Evolutionary conservation across 2,329 filamentous ascomycete genomes (phyloP), one percentile per base, ranked within the genome.

Genomic region (Xenoacremonium recifei): DNA sequence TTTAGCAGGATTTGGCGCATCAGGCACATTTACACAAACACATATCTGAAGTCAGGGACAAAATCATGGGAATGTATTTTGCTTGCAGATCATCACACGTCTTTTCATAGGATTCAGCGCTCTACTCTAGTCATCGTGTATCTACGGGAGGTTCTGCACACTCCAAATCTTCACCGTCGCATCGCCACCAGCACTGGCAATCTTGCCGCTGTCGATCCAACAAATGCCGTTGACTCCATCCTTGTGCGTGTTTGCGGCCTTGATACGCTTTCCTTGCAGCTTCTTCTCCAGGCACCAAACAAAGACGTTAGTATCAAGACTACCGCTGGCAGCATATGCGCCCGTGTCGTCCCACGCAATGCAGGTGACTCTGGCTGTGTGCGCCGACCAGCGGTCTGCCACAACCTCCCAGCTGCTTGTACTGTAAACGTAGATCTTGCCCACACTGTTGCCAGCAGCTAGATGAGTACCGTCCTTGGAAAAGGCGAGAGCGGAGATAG

Each of bases 161-260:
- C 62, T 57, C 93, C 93, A 99, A 37, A 92, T 76, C 75, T 97
- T 99, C 35, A 99, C 79, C 1, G 88, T 85, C 23, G 89, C 92
- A 75, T 99, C 93, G 10, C 84, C 87, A 34, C 93, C 93, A 4
- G 82, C 81, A 54, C 85, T 95, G 9, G 87, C 82, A 37, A 97
- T 75, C 68, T 79, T 88, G 44, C 74, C 73, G 7, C 77, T 80
- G 20, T 76, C 77, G 12, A 88, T 75, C 90, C 92, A 99, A 11
- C 78, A 78, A 13, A 97, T 85, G 13, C 88, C 92, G 53, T 86
- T 89, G 15, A 97, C 90, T 9, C 93, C 93, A 60, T 97, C 93
- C 70, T 96, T 96, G 70, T 99, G 93, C 37, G 92, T 90, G 60
- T 96, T 95, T 17, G 82, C 69, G 12, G 83, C 85, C 71, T 93